Base-by-base conservation (phyloP, 2,329 filamentous ascomycete species). In the Colletotrichum neosansevieriae region DNA sequence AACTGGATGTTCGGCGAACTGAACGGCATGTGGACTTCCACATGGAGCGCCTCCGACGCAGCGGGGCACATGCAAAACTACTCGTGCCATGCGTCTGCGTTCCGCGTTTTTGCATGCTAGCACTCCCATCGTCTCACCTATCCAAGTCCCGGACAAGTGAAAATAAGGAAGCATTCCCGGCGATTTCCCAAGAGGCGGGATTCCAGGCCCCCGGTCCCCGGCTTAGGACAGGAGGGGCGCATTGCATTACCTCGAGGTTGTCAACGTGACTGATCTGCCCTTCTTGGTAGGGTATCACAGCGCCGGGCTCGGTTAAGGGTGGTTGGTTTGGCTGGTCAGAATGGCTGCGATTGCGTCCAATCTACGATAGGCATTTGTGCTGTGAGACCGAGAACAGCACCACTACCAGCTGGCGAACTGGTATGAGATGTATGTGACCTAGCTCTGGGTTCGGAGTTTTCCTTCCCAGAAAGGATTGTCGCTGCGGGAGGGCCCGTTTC, bases 401-500 rank as follows among this genome's bases (percentile, higher is more conserved):
- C 4, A 60, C 11, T n/a, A 38, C 17, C 58, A 57, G 36, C 47
- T 61, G 42, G 21, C 34, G 56, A 34, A 38, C 15, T 15, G 5
- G 40, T n/a, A 17, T 19, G 15, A 45, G 42, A 45, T 5, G 42
- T 19, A n/a, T n/a, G 17, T 45, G 17, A 19, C 42, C n/a, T 45
- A n/a, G 9, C 42, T n/a, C n/a, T n/a, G 6, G 42, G 15, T 45
- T 45, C 24, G 49, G 49, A 51, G 29, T 51, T 21, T 53, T 42
- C 54, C 36, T 42, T 59, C 40, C 42, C 40, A 42, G 61, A 68
- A 68, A 54, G 47, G 34, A 65, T 60, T 59, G 21, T 34, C 42
- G 61, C 49, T 60, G 61, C 65, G 65, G 61, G 54, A 65, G 49
- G 47, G 47, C 61, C 65, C 61, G 61, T 63, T 65, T 64, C 54